A percentile compares a stretch with the other conserved stretches of the same genome.
phyloP scores from a whole-genome alignment of 306 rosid genomes.

The Prunus campanulata region DNA sequence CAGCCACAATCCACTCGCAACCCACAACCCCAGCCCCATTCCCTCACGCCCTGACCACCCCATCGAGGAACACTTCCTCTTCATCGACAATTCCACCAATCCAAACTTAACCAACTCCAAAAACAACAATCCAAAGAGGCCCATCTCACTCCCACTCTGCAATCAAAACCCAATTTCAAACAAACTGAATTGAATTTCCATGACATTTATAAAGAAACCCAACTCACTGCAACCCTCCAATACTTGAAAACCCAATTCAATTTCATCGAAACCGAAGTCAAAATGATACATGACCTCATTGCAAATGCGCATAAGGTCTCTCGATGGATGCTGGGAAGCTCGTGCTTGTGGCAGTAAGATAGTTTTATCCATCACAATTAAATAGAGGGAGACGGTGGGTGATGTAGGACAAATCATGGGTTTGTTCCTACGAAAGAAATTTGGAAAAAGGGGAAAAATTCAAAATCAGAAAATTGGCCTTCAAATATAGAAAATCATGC shows the following conservation, averaged over 20 bases:
- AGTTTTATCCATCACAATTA: conserved; percentile 18
- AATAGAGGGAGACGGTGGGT: not conserved
- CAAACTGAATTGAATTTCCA: not conserved
- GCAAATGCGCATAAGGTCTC: conserved; percentile 12
- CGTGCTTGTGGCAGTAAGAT: conserved; percentile 31
- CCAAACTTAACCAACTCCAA: conserved; percentile 14
- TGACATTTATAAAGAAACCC: not conserved
- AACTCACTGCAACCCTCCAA: not conserved
- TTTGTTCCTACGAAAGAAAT: too few species aligned
- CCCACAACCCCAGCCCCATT: too few species aligned
- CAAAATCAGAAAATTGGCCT: too few species aligned
- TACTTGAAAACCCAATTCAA: not conserved
- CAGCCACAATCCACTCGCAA: too few species aligned
- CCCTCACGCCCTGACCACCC: too few species aligned
- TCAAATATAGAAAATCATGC: too few species aligned
- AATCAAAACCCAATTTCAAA: not conserved
- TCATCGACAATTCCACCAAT: conserved; percentile 21
- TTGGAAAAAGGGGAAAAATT: too few species aligned
- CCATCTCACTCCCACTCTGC: not conserved
- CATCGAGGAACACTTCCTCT: conserved; percentile 29
- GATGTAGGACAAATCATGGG: too few species aligned
- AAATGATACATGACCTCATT: not conserved
- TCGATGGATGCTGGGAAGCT: conserved; percentile 19
- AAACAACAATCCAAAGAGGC: not conserved
- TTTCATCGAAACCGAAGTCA: not conserved